Base-by-base conservation (phyloP, 2,329 filamentous ascomycete genomes). In the Aspergillus viridinutans region DNA sequence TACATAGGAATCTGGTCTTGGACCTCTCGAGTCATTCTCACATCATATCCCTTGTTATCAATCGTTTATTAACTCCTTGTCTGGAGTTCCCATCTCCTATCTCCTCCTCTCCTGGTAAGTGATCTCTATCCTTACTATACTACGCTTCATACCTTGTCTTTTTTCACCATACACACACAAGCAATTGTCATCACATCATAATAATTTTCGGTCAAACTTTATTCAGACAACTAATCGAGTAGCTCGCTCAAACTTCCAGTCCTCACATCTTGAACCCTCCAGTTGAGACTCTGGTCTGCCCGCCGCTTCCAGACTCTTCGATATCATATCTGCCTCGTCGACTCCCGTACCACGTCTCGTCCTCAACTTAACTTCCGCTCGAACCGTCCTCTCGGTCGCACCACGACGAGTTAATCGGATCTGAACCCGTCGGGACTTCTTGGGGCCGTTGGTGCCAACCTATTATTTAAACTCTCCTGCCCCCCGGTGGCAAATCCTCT, bases 301-400 rank as follows among this genome's bases (percentile, higher is more conserved):
- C 38, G 58, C 54, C 55, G 48, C 50, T 70, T 70, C 68, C 68
- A 70, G 68, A 68, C 64, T 64, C 64, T 70, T 69, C 67, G 50
- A 59, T 54, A 48, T 50, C 50, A 49, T 53, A 49, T 51, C 43
- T 25, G n/a, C 35, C 32, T 49, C 29, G 51, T 54, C 45, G 28
- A 51, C 53, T 50, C 49, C 49, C 55, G 54, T 53, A 50, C 29
- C 54, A 52, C 29, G n/a, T 48, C 51, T 53, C 47, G 45, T 50
- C 49, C 56, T 55, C 51, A 47, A 59, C 42, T 58, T 42, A 52
- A 49, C 54, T 57, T 52, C 50, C 53, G 52, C 48, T 48, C 65
- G 63, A 52, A 52, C 50, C 50, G 21, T 55, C 21, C 49, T 23
- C 45, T 50, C 59, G 55, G 61, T 64, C 58, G 59, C 64, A 61